phyloP scores from a whole-genome alignment of 2,329 filamentous ascomycete species.

The Phialocephala sp. region DNA sequence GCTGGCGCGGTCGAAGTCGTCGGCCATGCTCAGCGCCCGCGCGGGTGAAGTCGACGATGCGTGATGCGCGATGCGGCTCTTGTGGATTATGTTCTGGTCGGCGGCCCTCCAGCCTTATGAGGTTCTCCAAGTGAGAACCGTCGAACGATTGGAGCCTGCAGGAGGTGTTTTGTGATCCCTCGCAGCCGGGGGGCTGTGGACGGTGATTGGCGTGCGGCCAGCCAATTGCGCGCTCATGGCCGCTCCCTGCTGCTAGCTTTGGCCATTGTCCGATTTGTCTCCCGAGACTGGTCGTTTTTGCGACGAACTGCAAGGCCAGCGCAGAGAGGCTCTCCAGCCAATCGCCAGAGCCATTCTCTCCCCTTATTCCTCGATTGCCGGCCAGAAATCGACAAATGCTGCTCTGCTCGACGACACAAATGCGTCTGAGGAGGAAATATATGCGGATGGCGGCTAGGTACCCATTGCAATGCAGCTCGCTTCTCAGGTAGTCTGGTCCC shows the following conservation, averaged over 20 bases:
- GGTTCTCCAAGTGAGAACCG: constrained; percentile 11
- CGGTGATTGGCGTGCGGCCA: constrained; percentile 25
- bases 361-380: constrained; percentile 11
- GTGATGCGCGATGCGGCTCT: constrained; percentile 32
- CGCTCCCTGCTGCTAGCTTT: not conserved
- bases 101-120: constrained; percentile 33
- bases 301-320: constrained; percentile 17
- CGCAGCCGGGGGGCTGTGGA: constrained; percentile 8
- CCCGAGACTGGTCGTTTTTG: not conserved
- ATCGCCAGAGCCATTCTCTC: constrained; percentile 21
- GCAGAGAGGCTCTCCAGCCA: constrained; percentile 23
- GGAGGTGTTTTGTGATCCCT: constrained; percentile 11
- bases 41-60: constrained; percentile 15
- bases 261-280: too few species aligned
- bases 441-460: not conserved
- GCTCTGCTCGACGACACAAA: not conserved
- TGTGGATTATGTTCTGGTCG: constrained; percentile 12
- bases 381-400: not conserved
- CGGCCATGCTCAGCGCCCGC: constrained; percentile 18
- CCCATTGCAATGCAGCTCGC: not conserved
- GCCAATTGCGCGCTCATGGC: not conserved
- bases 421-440: not conserved
- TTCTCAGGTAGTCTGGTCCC: not conserved
- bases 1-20: constrained; percentile 17
- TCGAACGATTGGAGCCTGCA: constrained; percentile 28